These are phyloP conservation scores for Protea cynaroides DNA, from an alignment of 164 flowering plant genomes.

Conservation along the genomic window DNA sequence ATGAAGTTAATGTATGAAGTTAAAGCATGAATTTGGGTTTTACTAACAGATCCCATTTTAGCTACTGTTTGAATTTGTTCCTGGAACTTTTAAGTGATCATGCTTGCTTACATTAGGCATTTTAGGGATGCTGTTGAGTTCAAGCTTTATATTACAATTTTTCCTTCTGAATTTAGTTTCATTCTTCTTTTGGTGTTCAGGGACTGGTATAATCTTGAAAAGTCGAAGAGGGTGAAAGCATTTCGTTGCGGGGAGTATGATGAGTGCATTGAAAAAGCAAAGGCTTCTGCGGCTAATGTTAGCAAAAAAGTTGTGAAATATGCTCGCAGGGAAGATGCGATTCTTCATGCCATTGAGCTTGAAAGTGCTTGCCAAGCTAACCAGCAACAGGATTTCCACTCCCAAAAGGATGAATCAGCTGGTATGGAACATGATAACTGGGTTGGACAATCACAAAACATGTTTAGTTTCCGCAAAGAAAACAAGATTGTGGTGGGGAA, in stretches of 20 bases:
- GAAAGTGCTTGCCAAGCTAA: constrained; percentile 41
- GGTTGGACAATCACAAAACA: constrained; percentile 22
- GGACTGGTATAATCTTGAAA: constrained; percentile 94
- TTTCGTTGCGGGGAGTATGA: constrained; percentile 92
- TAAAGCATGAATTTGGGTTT: neutral
- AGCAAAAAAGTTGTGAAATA: constrained; percentile 63
- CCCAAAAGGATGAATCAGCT: constrained; percentile 17
- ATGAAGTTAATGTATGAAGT: neutral
- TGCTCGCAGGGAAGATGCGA: constrained; percentile 89
- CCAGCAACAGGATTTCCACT: constrained; percentile 22
- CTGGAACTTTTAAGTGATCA: neutral
- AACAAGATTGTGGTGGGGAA: constrained; percentile 27
- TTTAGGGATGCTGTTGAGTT: neutral
- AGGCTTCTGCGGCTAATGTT: constrained; percentile 45
- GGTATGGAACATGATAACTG: constrained; percentile 18
- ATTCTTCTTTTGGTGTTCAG: constrained; percentile 27
- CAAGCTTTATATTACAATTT: neutral
- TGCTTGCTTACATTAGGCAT: neutral
- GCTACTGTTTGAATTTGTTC: neutral
- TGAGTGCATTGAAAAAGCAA: constrained; percentile 75
- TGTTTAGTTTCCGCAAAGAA: constrained; percentile 23
- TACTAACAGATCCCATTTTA: neutral
- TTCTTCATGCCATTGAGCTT: constrained; percentile 80
- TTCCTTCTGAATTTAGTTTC: neutral
- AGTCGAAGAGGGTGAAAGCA: constrained; percentile 80